These are phyloP conservation scores for Candida argentea DNA, from an alignment of 805 yeast genomes.

Conservation along the genomic window DNA sequence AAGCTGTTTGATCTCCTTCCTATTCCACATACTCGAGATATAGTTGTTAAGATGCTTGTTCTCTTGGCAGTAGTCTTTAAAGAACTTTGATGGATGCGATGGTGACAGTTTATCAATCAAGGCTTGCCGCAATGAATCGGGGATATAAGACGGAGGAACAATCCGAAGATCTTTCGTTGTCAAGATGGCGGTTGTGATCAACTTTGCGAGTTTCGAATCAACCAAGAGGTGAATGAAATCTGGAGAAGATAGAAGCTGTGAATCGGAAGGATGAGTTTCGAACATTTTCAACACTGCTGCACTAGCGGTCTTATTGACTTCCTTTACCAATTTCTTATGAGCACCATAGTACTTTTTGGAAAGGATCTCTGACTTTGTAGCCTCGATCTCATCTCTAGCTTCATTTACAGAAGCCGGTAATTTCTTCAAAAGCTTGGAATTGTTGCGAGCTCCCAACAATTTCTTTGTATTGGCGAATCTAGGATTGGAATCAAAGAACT, in stretches of 20 bases:
- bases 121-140: conserved; percentile 14
- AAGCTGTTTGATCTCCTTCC: conserved; percentile 25
- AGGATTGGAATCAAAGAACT: conserved; percentile 32
- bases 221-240: conserved; percentile 16
- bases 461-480: conserved; percentile 41
- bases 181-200: conserved; percentile 16
- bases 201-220: conserved; percentile 22
- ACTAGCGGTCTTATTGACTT: conserved; percentile 17
- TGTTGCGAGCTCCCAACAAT: conserved; percentile 35
- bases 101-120: conserved; percentile 17
- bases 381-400: conserved; percentile 35
- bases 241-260: conserved; percentile 12
- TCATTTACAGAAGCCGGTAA: conserved; percentile 31
- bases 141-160: conserved; percentile 26
- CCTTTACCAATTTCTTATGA: conserved; percentile 28
- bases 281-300: conserved; percentile 5
- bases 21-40: conserved; percentile 40
- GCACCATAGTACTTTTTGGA: conserved; percentile 41
- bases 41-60: conserved; percentile 33
- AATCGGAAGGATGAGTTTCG: conserved; percentile 7
- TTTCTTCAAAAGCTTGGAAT: conserved; percentile 29
- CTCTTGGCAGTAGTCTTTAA: conserved; percentile 29
- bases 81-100: conserved; percentile 39
- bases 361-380: conserved; percentile 35
- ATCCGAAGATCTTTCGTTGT: conserved; percentile 17